phyloP scores from a whole-genome alignment of 805 yeast species.

The Candida chauliodis region DNA sequence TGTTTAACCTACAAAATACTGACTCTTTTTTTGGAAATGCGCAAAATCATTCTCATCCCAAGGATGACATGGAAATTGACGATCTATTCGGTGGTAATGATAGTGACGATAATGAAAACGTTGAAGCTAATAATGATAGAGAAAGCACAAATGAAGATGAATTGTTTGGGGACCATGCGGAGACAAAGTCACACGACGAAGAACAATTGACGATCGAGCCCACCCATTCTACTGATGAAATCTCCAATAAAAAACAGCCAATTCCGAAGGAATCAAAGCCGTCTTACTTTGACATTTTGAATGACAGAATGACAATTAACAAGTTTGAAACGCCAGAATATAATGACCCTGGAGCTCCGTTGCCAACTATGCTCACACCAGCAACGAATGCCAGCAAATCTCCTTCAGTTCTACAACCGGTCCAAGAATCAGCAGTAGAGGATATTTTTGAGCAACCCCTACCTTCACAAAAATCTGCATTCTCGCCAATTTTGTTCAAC shows the following conservation, averaged over 20 bases:
- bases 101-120: slow-evolving; percentile 9
- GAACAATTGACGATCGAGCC: no score
- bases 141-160: slow-evolving; percentile 21
- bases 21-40: slow-evolving; percentile 15
- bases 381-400: slow-evolving; percentile 11
- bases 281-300: slow-evolving; percentile 46
- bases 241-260: no score
- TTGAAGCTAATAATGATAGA: slow-evolving; percentile 4
- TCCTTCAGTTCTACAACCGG: slow-evolving; percentile 9
- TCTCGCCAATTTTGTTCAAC: slow-evolving; percentile 78
- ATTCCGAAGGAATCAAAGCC: slow-evolving; percentile 8
- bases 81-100: slow-evolving; percentile 14
- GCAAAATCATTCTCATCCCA: no score
- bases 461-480: slow-evolving; percentile 49
- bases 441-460: neutral
- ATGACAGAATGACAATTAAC: slow-evolving; percentile 51
- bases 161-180: slow-evolving; percentile 8
- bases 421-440: neutral
- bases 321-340: slow-evolving; percentile 44
- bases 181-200: neutral
- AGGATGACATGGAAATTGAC: slow-evolving; percentile 21
- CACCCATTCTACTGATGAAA: no score
- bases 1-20: slow-evolving; percentile 13
- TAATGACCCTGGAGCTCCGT: slow-evolving; percentile 82
- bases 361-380: slow-evolving; percentile 55